Evolutionary conservation across 768 basidiomycete species (phyloP), one percentile per base, ranked within the genome.

Genomic region (Terana coerulea): DNA sequence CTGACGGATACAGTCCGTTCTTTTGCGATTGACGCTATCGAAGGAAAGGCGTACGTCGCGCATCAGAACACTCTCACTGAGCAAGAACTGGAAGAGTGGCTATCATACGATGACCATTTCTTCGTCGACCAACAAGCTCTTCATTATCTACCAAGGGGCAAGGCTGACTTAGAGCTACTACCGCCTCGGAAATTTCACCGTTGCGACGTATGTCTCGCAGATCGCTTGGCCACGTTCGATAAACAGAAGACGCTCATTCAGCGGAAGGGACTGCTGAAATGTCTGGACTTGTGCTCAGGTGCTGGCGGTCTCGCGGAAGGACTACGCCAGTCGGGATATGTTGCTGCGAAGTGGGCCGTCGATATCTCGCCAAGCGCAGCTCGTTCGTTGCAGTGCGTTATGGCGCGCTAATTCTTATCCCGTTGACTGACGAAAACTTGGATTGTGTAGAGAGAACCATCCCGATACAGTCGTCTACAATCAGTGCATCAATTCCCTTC

Each of bases 221-320:
- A 67, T 21, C 74, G 72, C 14, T 59, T 61, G 28, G 57, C 61
- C 2, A 53, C 50, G 21, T 52, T 76, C 2, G 50, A 65, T 14
- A 60, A 68, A 15, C 60, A 61, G 12, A 52, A 66, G 5, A 36
- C 58, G 4, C 67, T 78, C 8, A 57, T 69, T 5, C 49, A 61
- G 17, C 64, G 65, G 10, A 68, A 78, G 35, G 72, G 69, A 7
- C 76, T 75, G 19, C 65, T 89, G 19, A 69, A 74, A 47, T 81
- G 80, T 1, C 54, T 90, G 50, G 88, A 90, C 60, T 67, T 90
- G 5, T 90, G 88, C 58, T 75, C 78, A 62, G 88, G 87, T 63
- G 88, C 86, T 31, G 88, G 88, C 45, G 88, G 88, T 2, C 73
- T 91, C 5, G 83, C 85, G 3, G 76, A 80, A 30, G 88, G 88